Evolutionary conservation across 192 early-diverging fungal species (phyloP).

Genomic region (Backusella circina): DNA sequence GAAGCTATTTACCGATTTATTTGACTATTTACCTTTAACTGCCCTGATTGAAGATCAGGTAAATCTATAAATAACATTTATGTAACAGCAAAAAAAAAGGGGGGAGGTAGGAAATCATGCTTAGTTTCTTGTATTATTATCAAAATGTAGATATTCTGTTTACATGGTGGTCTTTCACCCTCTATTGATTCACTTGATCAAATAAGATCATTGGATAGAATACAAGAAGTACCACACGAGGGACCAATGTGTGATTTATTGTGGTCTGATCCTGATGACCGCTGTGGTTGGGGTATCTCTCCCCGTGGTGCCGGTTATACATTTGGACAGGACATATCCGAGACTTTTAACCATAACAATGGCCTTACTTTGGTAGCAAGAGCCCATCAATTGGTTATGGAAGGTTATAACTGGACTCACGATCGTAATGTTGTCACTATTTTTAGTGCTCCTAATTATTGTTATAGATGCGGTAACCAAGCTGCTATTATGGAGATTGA

Average conservation of each 20-base stretch:
- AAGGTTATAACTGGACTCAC: conserved; percentile 98
- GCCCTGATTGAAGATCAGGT: conserved; percentile 94
- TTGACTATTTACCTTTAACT: conserved; percentile 94
- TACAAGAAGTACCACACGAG: conserved; percentile 88
- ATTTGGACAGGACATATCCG: conserved; percentile 85
- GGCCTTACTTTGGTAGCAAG: conserved; percentile 95
- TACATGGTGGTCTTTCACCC: conserved; percentile 96
- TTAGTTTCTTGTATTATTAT: not conserved
- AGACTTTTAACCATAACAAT: conserved; percentile 92
- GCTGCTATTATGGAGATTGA: conserved; percentile 99
- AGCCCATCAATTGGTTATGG: conserved; percentile 90
- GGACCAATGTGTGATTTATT: conserved; percentile 86
- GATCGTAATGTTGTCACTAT: conserved; percentile 98
- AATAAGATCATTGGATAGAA: conserved; percentile 90
- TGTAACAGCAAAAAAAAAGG: no score
- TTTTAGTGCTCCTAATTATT: conserved; percentile 98
- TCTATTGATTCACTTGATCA: conserved; percentile 94
- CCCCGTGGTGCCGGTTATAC: conserved; percentile 88
- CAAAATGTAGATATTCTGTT: conserved; percentile 97
- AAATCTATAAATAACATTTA: conserved; percentile 26
- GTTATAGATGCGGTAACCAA: conserved; percentile 99
- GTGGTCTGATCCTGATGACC: conserved; percentile 87
- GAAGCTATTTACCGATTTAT: conserved; percentile 96
- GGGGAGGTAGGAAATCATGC: not conserved
- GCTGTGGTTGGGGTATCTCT: conserved; percentile 84